Percentiles rank a stretch among this genome's conserved stretches.
These are phyloP conservation scores for Apiotrichum akiyoshidainum DNA, from an alignment of 1,284 basidiomycete genomes.

Conservation along the genomic window DNA sequence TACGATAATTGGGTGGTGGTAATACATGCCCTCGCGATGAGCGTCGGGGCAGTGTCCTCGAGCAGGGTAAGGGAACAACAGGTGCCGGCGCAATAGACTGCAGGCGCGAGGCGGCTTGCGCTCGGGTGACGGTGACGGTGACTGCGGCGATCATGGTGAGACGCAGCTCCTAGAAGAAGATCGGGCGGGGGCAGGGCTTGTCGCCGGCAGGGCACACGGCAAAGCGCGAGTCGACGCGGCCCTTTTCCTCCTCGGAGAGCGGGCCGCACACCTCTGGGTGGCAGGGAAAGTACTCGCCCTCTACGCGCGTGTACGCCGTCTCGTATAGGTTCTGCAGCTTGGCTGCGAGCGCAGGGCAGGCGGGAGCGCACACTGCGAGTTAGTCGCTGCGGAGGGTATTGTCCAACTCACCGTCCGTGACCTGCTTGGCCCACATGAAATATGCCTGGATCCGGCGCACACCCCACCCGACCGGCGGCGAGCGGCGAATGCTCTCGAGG, in stretches of 20 bases:
- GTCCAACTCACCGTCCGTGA: conserved; percentile 42
- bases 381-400: neutral
- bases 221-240: conserved; percentile 37
- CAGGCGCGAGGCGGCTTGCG: too few relatives aligned
- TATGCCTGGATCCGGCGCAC: conserved; percentile 46
- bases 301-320: conserved; percentile 43
- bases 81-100: too few relatives aligned
- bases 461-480: conserved; percentile 48
- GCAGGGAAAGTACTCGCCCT: conserved; percentile 44
- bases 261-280: conserved; percentile 44
- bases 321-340: conserved; percentile 46
- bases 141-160: too few relatives aligned
- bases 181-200: conserved; percentile 34
- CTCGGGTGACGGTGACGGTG: too few relatives aligned
- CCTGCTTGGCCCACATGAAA: conserved; percentile 51
- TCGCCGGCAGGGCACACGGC: conserved; percentile 34
- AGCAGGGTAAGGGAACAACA: too few relatives aligned
- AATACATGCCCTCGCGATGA: neutral
- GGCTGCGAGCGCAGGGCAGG: conserved; percentile 41
- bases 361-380: conserved; percentile 36
- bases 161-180: conserved; percentile 37
- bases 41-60: too few relatives aligned
- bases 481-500: conserved; percentile 46
- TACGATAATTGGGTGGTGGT: neutral
- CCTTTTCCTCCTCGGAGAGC: conserved; percentile 46